Evolutionary conservation across 345 rosid species (phyloP), one percentile per base, ranked within the genome.

Genomic region (Noccaea bulbosa): DNA sequence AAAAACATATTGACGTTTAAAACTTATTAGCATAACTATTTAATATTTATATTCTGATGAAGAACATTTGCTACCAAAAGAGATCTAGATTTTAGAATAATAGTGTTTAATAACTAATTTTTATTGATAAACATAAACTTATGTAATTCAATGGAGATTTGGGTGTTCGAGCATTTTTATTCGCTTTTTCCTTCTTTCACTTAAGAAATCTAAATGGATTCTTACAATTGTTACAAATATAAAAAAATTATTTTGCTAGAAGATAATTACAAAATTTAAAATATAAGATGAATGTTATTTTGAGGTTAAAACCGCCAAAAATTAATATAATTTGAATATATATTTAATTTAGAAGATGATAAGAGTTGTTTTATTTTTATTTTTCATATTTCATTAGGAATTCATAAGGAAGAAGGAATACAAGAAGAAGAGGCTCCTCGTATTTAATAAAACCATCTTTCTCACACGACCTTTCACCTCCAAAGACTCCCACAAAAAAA

Each of bases 361-460:
- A 20, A 20, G 22, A 20, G 22, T 20, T 1, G 30, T 27, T 27
- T 27, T 27, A n/a, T n/a, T 27, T 27, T 27, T 27, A 0, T 27
- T 24, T 27, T 27, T 27, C 30, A 27, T 27, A 20, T 24, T 4
- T 3, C 30, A 27, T 27, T 27, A 27, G 30, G 30, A n/a, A n/a
- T n/a, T n/a, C n/a, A n/a, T n/a, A n/a, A n/a, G n/a, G n/a, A n/a
- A 22, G 24, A 63, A 11, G 16, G 4, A 38, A 16, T n/a, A 34
- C 11, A 72, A 11, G 3, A 5, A 68, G 45, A 54, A 62, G 60
- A 69, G 82, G 87, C 87, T 84, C 83, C 83, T 66, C 49, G 34
- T 81, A 83, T 84, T 87, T 83, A 86, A 74, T 81, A 72, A 72
- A 40, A 67, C 75, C 88, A 78, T 80, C 78, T 82, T 70, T 49